Evolutionary conservation across 2,329 filamentous ascomycete species (phyloP), one percentile per base, ranked within the genome.

Genomic region (Stylonectria norvegica): DNA sequence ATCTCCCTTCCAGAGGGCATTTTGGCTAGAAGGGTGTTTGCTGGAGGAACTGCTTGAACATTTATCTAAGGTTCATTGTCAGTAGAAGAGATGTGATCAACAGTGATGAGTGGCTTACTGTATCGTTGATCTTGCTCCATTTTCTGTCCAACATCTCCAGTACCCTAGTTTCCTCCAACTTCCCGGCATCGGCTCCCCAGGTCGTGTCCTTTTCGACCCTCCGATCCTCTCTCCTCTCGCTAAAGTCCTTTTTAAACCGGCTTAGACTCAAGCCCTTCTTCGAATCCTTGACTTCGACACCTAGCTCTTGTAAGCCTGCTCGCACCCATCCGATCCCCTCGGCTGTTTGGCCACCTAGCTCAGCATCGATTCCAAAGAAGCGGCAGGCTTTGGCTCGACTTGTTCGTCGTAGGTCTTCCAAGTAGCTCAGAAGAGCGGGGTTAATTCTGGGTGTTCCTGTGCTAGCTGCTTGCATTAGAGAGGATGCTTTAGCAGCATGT

Each of bases 71-170:
- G 10, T 20, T 23, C 2, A 34, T 47, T 40, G 48, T 43, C 25
- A 37, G 23, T 20, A 20, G 3, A 5, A 3, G 2, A 2, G 2
- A 9, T 5, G 27, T 1, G 0, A 7, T 10, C 11, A 32, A 9
- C 8, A 9, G 8, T 11, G 4, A 5, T 8, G 2, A 2, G 4
- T 3, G 5, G 48, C 79, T 68, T 67, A 94, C 87, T 14, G 87
- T 95, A 63, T 96, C 89, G 59, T 98, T 98, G 65, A 89, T 81
- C 67, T 89, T 93, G 47, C 79, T 81, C 91, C 93, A 96, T 62
- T 95, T 96, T 25, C 73, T 76, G 54, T 94, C 79, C 22, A 98
- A 69, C 81, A 93, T 88, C 55, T 93, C 86, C 36, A 96, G 73
- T 3, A 97, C 85, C 40, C 89, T 76, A 2, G 76, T 81, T 66